These are phyloP conservation scores for Gypsophila paniculata DNA, from an alignment of 179 eudicot genomes.

Conservation along the genomic window DNA sequence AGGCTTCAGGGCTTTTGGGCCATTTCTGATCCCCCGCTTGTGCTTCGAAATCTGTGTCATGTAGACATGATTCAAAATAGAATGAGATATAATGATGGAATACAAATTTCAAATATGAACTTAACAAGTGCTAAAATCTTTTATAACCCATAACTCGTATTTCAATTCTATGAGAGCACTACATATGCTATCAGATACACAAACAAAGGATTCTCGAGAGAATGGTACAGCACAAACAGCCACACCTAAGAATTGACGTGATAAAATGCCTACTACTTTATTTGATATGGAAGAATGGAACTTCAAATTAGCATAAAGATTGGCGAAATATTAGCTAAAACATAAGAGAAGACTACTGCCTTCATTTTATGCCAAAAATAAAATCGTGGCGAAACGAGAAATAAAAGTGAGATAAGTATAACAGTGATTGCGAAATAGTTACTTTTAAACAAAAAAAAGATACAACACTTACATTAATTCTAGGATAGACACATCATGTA, in stretches of 20 bases:
- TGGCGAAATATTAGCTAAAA: not conserved
- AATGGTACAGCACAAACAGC: not conserved
- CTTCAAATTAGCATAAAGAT: not conserved
- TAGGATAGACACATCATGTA: not conserved
- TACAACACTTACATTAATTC: not conserved
- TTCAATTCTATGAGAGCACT: not conserved
- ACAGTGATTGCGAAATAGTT: too few species aligned
- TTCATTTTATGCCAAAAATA: too few species aligned
- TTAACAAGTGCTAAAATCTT: not conserved
- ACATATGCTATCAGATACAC: not conserved
- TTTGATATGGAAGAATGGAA: not conserved
- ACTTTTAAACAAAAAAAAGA: too few species aligned
- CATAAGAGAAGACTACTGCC: not conserved
- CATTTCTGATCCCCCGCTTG: conserved; percentile 83
- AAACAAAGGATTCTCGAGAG: not conserved
- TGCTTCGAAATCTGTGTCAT: conserved; percentile 53
- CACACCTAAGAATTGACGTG: not conserved
- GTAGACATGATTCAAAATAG: not conserved
- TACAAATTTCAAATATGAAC: not conserved
- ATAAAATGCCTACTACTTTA: not conserved
- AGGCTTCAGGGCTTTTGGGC: conserved; percentile 88
- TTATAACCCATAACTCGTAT: not conserved
- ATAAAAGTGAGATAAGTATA: too few species aligned
- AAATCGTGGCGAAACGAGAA: too few species aligned
- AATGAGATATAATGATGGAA: not conserved